Evolutionary conservation across 108 stramenopile species (phyloP).

Genomic region (Cyclotella atomus): DNA sequence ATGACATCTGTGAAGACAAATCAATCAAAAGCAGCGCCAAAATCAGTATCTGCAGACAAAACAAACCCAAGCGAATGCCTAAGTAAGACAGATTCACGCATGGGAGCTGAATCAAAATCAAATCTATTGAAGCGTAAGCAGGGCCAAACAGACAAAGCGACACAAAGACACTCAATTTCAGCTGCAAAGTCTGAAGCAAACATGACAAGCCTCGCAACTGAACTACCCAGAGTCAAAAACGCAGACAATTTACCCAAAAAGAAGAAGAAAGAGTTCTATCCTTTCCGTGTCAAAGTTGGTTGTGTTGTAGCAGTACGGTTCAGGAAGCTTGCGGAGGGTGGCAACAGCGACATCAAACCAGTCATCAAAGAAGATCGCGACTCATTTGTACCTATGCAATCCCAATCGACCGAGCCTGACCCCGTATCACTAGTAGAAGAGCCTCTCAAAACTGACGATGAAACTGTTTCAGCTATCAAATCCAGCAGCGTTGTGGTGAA

Average conservation of each 20-base stretch:
- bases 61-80: not conserved
- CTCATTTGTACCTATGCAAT: slow-evolving; percentile 1
- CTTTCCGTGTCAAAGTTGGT: slow-evolving; percentile 75
- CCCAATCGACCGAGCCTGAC: not conserved
- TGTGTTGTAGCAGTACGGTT: slow-evolving; percentile 71
- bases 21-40: not conserved
- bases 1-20: not conserved
- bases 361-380: slow-evolving; percentile 32
- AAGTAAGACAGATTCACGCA: not conserved
- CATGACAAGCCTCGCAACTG: no score
- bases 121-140: slow-evolving; percentile 2
- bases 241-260: slow-evolving; percentile 14
- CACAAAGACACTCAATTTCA: no score
- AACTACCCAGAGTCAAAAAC: not conserved
- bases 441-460: not conserved
- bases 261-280: slow-evolving; percentile 58
- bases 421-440: not conserved
- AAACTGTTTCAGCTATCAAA: not conserved
- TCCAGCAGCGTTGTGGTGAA: not conserved
- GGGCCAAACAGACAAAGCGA: not conserved
- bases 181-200: no score
- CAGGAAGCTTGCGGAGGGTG: slow-evolving; percentile 41
- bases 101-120: not conserved
- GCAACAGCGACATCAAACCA: slow-evolving; percentile 24
- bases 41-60: not conserved